Evolutionary conservation across 352 stramenopile genomes (phyloP).

Genomic region (Pythium aquatile): DNA sequence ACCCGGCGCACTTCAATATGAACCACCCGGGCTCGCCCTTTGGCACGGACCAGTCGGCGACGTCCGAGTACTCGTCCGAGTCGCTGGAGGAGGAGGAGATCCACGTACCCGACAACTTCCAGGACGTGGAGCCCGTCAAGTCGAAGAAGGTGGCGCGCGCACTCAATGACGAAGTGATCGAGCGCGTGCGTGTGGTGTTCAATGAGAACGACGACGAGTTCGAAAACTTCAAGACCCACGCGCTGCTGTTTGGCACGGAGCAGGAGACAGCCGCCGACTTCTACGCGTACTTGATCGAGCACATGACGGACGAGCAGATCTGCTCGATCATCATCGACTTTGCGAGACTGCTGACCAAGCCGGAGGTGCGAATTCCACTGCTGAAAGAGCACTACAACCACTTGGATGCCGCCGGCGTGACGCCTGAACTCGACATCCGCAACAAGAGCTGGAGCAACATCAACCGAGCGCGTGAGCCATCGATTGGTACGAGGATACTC

Average conservation of each 20-base stretch:
- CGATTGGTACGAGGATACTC: conserved; percentile 33
- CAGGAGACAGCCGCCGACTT: conserved; percentile 64
- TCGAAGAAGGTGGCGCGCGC: conserved; percentile 68
- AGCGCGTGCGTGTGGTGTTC: conserved; percentile 46
- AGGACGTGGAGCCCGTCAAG: conserved; percentile 77
- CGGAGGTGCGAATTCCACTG: conserved; percentile 57
- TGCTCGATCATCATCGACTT: conserved; percentile 80
- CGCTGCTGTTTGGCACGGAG: conserved; percentile 69
- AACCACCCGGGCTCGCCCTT: conserved; percentile 26
- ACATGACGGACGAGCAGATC: conserved; percentile 56
- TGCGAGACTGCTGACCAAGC: conserved; percentile 63
- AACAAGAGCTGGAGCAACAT: conserved; percentile 73
- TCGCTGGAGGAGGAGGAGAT: conserved; percentile 48
- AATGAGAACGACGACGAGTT: conserved; percentile 61
- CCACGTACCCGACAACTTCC: conserved; percentile 43
- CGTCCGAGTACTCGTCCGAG: conserved; percentile 55
- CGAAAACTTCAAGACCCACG: conserved; percentile 74
- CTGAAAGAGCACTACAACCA: conserved; percentile 67
- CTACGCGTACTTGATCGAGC: conserved; percentile 57
- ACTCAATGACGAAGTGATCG: conserved; percentile 79
- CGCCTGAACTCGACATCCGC: conserved; percentile 27
- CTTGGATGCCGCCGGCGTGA: conserved; percentile 22
- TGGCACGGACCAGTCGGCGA: conserved; percentile 24
- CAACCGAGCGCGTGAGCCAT: conserved; percentile 29
- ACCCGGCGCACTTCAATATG: conserved; percentile 41